Base-by-base conservation (phyloP, 257 asterid genomes). In the Thymus quinquecostatus region DNA sequence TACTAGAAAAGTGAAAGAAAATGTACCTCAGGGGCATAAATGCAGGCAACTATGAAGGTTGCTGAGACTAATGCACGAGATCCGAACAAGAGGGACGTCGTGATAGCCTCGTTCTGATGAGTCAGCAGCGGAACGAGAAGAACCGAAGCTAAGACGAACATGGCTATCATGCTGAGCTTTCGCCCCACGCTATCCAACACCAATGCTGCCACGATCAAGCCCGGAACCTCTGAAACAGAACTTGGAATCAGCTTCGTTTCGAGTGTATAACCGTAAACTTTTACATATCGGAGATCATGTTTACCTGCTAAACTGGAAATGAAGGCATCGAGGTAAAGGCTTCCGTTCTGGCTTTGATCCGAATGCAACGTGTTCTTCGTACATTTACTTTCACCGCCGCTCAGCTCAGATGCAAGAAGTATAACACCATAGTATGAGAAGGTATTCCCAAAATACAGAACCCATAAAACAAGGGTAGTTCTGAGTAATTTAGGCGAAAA, bases 221-320 rank as follows among this genome's bases (percentile, higher is more conserved):
- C 98, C 32, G 98, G 96, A 79, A 89, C 83, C 89, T 89, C 96
- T 89, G 93, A 29, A 85, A 72, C 51, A 40, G 13, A 21, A 54
- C 30, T 49, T 53, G n/a, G 11, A 75, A 33, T 73, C 55, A 60
- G 57, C 44, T 28, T 47, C 65, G 41, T 34, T 34, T 34, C 14
- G 51, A 13, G 6, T 36, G 2, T 40, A 61, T 47, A 36, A 30
- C 63, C 28, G 48, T 34, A 1, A 34, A 54, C 51, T n/a, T 51
- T 63, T n/a, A 43, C 5, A 50, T 55, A 49, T 44, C 2, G 14
- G 10, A 38, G 3, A 55, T 38, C 14, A 1, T 33, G 0, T 9
- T 73, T 80, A 91, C 97, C 96, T 81, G 96, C 97, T 66, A 91
- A 79, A 81, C 84, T 88, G 66, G 89, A 88, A 32, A 88, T 65